Evolutionary conservation across 352 stramenopile genomes (phyloP).

Genomic region (Thalassiosira delicatula): DNA sequence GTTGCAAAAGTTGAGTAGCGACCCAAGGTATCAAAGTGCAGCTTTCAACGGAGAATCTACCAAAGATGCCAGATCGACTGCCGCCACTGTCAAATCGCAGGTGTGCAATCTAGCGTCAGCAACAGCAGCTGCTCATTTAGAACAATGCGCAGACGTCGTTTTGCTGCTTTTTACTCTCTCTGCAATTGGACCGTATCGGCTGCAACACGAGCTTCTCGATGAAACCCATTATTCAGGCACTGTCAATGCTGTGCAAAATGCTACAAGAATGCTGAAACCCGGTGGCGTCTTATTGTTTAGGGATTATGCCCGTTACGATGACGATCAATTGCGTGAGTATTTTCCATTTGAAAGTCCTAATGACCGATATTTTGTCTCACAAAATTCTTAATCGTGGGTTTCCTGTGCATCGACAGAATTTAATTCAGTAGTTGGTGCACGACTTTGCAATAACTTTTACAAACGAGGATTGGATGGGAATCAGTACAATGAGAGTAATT

Average conservation of each 20-base stretch:
- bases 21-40: constrained; percentile 69
- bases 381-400: not conserved
- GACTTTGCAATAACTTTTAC: too few relatives aligned
- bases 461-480: too few relatives aligned
- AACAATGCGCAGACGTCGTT: constrained; percentile 60
- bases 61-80: not conserved
- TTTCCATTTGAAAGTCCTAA: too few relatives aligned
- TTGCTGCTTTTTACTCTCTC: constrained; percentile 88
- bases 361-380: too few relatives aligned
- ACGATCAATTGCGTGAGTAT: constrained; percentile 89
- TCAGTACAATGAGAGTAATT: too few relatives aligned
- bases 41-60: constrained; percentile 1
- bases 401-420: too few relatives aligned
- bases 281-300: constrained; percentile 88
- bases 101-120: too few relatives aligned
- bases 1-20: constrained; percentile 88
- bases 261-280: too few relatives aligned
- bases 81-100: constrained; percentile 23
- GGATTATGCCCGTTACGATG: constrained; percentile 95
- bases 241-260: constrained; percentile 87
- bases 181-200: constrained; percentile 85
- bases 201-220: constrained; percentile 48
- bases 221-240: constrained; percentile 64
- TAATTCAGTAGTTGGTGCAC: too few relatives aligned
- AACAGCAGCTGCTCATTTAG: constrained; percentile 36